Conservation (phyloP, 1,284 basidiomycete species). For the Boletus nobilissimus region DNA sequence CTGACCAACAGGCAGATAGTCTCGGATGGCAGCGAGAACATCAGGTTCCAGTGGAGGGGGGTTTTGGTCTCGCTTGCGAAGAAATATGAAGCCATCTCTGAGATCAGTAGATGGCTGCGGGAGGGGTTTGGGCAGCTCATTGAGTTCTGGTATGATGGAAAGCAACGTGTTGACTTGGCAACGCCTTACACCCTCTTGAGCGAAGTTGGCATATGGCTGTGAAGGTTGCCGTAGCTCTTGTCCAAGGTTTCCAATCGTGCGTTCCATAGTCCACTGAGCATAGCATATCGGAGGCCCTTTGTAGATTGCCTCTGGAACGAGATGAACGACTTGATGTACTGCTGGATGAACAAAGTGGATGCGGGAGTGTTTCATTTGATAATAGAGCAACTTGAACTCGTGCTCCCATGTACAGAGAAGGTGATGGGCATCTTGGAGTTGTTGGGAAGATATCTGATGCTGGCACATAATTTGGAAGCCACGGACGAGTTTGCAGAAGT, state of each 20-base stretch:
- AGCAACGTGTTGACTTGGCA: not conserved
- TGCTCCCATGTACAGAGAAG: not conserved
- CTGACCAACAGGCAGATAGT: too few species aligned
- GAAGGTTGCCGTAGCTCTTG: not conserved
- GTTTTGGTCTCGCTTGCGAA: too few species aligned
- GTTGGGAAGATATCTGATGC: not conserved
- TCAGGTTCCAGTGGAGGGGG: too few species aligned
- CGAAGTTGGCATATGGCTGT: not conserved
- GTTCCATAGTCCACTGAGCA: not conserved
- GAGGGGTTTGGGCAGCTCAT: too few species aligned
- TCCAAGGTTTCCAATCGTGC: not conserved
- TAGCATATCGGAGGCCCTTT: not conserved
- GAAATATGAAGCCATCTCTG: too few species aligned
- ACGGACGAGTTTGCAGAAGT: not conserved
- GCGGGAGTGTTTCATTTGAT: not conserved
- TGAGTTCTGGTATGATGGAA: not conserved
- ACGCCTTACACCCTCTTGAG: not conserved
- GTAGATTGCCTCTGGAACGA: not conserved
- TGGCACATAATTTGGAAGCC: not conserved
- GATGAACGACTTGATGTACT: not conserved
- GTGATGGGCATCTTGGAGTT: not conserved
- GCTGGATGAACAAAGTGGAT: not conserved
- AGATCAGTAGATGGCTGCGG: too few species aligned
- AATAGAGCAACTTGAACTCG: not conserved
- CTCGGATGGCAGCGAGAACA: too few species aligned